Evolutionary conservation across 1,284 basidiomycete species (phyloP), one percentile per base, ranked within the genome.

Genomic region (Cutaneotrichosporon sp.): DNA sequence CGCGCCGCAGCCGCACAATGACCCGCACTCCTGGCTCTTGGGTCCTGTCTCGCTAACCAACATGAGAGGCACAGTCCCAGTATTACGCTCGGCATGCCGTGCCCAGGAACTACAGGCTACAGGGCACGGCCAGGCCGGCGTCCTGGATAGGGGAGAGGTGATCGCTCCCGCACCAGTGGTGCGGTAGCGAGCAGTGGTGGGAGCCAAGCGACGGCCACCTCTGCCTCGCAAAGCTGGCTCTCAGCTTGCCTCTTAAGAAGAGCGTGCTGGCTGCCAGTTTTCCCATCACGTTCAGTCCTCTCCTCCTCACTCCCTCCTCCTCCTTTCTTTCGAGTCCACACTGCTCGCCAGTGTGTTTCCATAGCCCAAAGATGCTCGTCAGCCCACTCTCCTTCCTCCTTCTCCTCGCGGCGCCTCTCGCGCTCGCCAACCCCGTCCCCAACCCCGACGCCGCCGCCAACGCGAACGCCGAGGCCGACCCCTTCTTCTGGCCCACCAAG

Each of bases 341-440:
- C 38, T 42, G 38, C 18, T n/a, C n/a, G 3, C 38, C 38, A 42
- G 38, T 42, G 38, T 42, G 18, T 1, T 42, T n/a, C 18, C 9
- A 45, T 45, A 47, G 8, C 25, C n/a, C 14, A 31, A n/a, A 42
- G 8, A 50, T 50, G 47, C 47, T 50, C 27, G 27, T n/a, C 25
- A 50, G 10, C 27, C 47, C 47, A 50, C 47, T 50, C 47, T 50
- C 47, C 27, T 50, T 50, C 14, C 24, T 50, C 16, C 14, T 27
- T n/a, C 47, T 50, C 18, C 47, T 50, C 24, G 47, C 27, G 18
- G 47, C 27, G 47, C 47, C 47, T 3, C 16, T 50, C 18, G 24
- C 47, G 25, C 25, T 50, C 25, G 47, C 47, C 47, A 50, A 50
- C 47, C 47, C 47, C 47, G 18, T 50, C 25, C 47, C 47, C 47